Conservation (phyloP, 192 early-diverging fungal genomes). For the Coemansia sp. region DNA sequence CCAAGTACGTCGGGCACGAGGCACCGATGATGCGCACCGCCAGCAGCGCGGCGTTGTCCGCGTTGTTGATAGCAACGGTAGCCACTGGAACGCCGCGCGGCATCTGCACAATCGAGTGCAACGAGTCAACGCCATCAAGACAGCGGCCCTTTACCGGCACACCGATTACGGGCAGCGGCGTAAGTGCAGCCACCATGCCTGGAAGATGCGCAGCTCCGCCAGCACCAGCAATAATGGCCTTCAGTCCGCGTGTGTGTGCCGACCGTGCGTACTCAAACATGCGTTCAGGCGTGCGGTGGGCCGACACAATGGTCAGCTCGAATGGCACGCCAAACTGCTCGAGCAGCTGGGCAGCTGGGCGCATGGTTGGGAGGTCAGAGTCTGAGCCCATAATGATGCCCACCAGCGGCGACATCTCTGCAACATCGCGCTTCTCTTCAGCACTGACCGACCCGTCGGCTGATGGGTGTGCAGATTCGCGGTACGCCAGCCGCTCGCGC, state of each 20-base stretch:
- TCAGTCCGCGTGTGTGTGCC: constrained; percentile 86
- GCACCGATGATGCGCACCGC: constrained; percentile 89
- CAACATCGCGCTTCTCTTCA: constrained; percentile 33
- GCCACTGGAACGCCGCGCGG: constrained; percentile 98
- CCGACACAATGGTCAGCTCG: constrained; percentile 96
- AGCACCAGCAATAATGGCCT: constrained; percentile 97
- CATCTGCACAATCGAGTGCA: constrained; percentile 99
- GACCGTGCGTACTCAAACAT: constrained; percentile 90
- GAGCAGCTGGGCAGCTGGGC: constrained; percentile 83
- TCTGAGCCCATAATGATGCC: constrained; percentile 99
- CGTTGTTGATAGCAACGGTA: constrained; percentile 98
- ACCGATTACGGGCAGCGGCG: constrained; percentile 96
- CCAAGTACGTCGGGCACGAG: constrained; percentile 68
- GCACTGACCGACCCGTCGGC: constrained; percentile 26
- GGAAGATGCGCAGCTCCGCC: constrained; percentile 98
- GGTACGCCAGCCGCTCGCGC: constrained; percentile 33
- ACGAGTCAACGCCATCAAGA: constrained; percentile 94
- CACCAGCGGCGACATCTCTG: constrained; percentile 67
- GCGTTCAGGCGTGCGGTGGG: constrained; percentile 91
- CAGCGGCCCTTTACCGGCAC: constrained; percentile 91
- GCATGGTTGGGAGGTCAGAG: constrained; percentile 94
- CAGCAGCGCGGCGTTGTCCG: constrained; percentile 92
- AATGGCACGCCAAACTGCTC: constrained; percentile 89
- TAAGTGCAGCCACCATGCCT: constrained; percentile 98
- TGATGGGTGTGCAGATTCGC: constrained; percentile 6